Base-by-base conservation (phyloP, 1,284 basidiomycete species). In the Hemileia vastatrix region DNA sequence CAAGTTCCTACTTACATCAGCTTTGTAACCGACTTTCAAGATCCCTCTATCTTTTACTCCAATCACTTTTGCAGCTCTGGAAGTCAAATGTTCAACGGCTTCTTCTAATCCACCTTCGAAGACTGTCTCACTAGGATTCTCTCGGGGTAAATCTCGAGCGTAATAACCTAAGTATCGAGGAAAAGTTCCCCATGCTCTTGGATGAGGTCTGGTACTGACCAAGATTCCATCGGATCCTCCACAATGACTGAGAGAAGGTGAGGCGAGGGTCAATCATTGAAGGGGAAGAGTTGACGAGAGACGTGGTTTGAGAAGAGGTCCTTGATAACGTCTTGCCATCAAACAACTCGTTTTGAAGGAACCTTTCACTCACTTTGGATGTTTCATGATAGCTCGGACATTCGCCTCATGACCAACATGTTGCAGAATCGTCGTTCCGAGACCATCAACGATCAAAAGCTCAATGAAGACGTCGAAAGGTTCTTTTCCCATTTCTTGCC, bases 361-460 rank as follows among this genome's bases (percentile, higher is more conserved):
- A 54, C 51, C 51, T 75, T 69, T 77, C 76, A 44, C 67, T 71
- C 8, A 76, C 31, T 67, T 69, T 23, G 64, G 61, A 64, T 77
- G 74, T 44, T 58, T 44, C 74, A 77, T 74, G 49, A 77, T 77
- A 31, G 33, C 23, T 55, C 65, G 67, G 13, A 77, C 76, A 62
- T 77, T 77, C 56, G 74, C 73, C 63, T 77, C 76, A 58, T 77
- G 70, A 2, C 76, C 76, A 4, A 73, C 70, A 61, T 77, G 76
- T 71, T 77, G 72, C 48, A 77, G 49, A 51, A 70, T 74, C 27
- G 69, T 71, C 0, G 76, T 77, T 2, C 70, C 68, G 2, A 77
- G 67, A 21, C 63, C 54, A 61, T 77, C 76, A 58, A 71, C 71
- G n/a, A 63, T 11, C 15, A 77, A 63, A 21, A 77, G 65, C 6